Conservation (phyloP, 805 yeast genomes). For the Kodamaea fukazawae region DNA sequence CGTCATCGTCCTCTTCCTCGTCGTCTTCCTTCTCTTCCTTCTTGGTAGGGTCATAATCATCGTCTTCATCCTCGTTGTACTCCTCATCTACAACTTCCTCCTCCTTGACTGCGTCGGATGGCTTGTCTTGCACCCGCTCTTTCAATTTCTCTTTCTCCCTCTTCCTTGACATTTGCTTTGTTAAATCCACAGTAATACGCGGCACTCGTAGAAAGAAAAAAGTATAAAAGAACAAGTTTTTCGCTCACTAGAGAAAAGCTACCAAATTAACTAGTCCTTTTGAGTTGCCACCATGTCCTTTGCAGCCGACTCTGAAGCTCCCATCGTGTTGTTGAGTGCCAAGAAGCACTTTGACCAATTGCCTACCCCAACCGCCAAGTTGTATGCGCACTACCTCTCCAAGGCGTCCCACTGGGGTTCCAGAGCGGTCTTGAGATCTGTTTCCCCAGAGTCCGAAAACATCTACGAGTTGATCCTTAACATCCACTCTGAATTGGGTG, state of each 20-base stretch:
- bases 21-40: conserved; percentile 14
- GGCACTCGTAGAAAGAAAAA: background rate
- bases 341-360: conserved; percentile 66
- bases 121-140: background rate
- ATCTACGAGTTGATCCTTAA: conserved; percentile 68
- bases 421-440: conserved; percentile 74
- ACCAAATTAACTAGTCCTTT: conserved; percentile 10
- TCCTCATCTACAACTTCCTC: conserved; percentile 20
- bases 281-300: conserved; percentile 1
- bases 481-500: conserved; percentile 51
- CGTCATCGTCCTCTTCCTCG: conserved; percentile 29
- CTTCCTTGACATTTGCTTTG: background rate
- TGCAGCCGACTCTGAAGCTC: conserved; percentile 42
- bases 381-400: conserved; percentile 79
- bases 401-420: conserved; percentile 85
- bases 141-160: background rate
- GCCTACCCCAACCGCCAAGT: conserved; percentile 52
- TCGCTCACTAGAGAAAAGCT: background rate
- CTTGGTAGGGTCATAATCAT: conserved; percentile 29
- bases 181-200: conserved; percentile 5
- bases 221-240: conserved; percentile 1
- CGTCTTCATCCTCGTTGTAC: conserved; percentile 35
- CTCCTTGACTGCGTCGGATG: background rate
- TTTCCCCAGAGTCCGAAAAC: conserved; percentile 74
- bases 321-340: conserved; percentile 52